Conservation (phyloP, 257 asterid genomes). For the Petunia secreta region DNA sequence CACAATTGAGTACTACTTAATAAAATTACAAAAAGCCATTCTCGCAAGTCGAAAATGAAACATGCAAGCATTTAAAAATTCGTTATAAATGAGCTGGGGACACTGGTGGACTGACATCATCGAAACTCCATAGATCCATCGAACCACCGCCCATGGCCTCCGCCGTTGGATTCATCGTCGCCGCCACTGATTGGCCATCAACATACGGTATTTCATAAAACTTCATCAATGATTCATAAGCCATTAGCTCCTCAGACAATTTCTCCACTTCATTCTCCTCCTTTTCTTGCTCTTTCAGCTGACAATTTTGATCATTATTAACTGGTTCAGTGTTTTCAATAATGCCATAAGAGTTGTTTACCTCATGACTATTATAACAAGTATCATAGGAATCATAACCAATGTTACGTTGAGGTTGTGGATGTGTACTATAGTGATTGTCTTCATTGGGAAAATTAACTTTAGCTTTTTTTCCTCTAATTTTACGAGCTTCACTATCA, state of each 20-base stretch:
- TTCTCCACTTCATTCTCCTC: constrained; percentile 51
- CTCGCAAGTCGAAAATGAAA: neutral
- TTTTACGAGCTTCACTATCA: constrained; percentile 78
- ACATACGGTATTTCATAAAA: constrained; percentile 85
- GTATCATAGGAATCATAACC: neutral
- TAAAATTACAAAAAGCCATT: neutral
- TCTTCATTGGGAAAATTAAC: constrained; percentile 76
- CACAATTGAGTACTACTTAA: neutral
- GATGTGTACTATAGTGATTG: neutral
- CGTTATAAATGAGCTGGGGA: neutral
- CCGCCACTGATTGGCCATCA: constrained; percentile 66
- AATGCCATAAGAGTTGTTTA: neutral
- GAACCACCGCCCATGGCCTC: constrained; percentile 45
- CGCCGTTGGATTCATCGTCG: constrained; percentile 39
- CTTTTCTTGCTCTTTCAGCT: neutral
- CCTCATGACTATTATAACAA: neutral
- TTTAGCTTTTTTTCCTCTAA: constrained; percentile 85
- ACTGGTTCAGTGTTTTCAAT: neutral
- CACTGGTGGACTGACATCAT: constrained; percentile 40
- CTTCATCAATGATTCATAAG: constrained; percentile 74
- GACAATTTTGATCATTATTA: constrained; percentile 19
- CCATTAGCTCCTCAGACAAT: constrained; percentile 79
- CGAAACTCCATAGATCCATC: constrained; percentile 78
- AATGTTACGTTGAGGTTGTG: constrained; percentile 8
- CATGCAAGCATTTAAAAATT: neutral